phyloP scores from a whole-genome alignment of 2,329 filamentous ascomycete species.

The Colletotrichum orbiculare region DNA sequence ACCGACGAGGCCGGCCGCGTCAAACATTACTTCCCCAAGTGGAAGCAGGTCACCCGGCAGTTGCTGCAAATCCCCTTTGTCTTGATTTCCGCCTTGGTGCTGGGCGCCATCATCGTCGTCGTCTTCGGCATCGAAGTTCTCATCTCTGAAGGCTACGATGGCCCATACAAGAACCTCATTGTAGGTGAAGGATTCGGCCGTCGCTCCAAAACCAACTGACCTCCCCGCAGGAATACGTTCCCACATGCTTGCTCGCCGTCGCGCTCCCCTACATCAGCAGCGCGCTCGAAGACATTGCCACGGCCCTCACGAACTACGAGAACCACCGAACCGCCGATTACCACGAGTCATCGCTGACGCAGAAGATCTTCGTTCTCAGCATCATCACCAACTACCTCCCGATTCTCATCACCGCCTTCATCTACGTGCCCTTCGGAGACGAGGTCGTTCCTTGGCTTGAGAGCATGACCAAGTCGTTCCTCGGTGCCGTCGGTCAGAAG shows the following conservation, averaged over 20 bases:
- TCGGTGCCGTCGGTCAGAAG: conserved; percentile 56
- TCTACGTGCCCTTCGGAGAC: conserved; percentile 81
- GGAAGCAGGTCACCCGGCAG: conserved; percentile 73
- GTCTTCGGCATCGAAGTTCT: conserved; percentile 81
- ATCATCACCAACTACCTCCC: conserved; percentile 85
- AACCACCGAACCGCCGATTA: conserved; percentile 79
- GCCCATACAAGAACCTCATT: conserved; percentile 73
- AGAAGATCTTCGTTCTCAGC: conserved; percentile 81
- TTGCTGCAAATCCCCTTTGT: conserved; percentile 77
- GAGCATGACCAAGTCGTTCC: conserved; percentile 64
- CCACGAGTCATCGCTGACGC: conserved; percentile 75
- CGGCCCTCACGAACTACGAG: conserved; percentile 74
- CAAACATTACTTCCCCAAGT: conserved; percentile 70
- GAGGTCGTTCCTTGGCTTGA: conserved; percentile 76
- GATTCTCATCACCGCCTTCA: conserved; percentile 80
- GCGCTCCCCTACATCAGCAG: conserved; percentile 73
- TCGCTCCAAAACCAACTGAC: conserved; percentile 1
- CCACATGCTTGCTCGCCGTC: conserved; percentile 76
- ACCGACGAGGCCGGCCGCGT: conserved; percentile 73
- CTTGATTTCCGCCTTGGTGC: conserved; percentile 63
- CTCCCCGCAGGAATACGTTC: conserved; percentile 70
- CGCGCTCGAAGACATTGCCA: conserved; percentile 71
- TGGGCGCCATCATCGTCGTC: conserved; percentile 74
- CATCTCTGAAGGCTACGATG: conserved; percentile 79
- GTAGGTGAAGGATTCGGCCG: conserved; percentile 51